These are phyloP conservation scores for Chloropicon primus DNA, from an alignment of 139 green algal genomes.

Conservation along the genomic window DNA sequence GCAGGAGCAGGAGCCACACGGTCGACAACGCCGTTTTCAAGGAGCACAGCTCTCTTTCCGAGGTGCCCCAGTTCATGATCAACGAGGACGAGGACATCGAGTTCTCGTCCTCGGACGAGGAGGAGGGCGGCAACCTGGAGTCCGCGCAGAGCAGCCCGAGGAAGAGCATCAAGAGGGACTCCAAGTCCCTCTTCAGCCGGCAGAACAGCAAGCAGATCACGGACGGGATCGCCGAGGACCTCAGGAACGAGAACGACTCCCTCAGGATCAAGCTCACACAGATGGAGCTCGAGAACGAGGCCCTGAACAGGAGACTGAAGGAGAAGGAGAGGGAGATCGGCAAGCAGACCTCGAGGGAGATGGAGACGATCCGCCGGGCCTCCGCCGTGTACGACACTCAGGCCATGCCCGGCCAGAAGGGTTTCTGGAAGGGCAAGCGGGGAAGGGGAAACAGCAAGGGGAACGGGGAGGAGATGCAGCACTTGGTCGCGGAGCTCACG, in stretches of 20 bases:
- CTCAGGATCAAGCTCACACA: neutral
- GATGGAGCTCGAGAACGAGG: neutral
- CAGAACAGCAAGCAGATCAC: neutral
- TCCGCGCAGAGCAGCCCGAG: too few relatives aligned
- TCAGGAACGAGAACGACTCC: neutral
- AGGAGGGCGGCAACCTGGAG: neutral
- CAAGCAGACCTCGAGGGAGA: neutral
- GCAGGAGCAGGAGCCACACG: neutral
- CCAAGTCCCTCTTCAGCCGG: neutral
- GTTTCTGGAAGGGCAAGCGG: neutral
- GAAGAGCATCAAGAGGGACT: neutral
- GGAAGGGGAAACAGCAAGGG: neutral
- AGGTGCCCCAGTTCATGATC: neutral
- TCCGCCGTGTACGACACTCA: neutral
- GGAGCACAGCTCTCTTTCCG: neutral
- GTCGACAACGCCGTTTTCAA: neutral
- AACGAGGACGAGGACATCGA: neutral
- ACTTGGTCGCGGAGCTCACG: neutral
- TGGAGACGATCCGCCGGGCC: neutral
- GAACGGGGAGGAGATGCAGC: neutral
- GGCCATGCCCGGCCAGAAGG: neutral
- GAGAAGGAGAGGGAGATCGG: neutral
- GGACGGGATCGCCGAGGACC: neutral
- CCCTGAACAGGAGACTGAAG: neutral
- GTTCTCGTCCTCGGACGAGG: neutral